A percentile compares a stretch with the other conserved stretches of the same genome.
Conservation (phyloP, 148 eudicot species). For the Rhododendron ovatum region DNA sequence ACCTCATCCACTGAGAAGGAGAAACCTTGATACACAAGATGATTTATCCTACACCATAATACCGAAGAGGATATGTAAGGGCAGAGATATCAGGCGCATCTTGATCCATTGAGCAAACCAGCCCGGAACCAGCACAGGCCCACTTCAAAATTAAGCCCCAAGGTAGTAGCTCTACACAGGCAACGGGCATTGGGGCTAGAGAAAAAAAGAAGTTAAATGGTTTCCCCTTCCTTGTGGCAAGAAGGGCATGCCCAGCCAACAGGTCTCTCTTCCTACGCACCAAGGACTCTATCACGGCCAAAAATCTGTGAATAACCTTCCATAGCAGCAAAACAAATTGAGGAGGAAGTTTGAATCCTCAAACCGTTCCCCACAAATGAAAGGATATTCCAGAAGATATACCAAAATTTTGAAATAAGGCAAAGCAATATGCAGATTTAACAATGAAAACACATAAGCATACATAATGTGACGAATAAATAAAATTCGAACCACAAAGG, state of each 20-base stretch:
- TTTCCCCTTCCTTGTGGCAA: not conserved
- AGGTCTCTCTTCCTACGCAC: not conserved
- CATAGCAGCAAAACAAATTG: not conserved
- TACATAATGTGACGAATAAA: not conserved
- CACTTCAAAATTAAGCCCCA: not conserved
- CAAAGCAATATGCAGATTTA: not conserved
- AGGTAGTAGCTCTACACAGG: not conserved
- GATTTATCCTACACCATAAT: no score
- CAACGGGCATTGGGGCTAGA: not conserved
- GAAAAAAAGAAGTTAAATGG: not conserved
- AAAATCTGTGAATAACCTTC: not conserved
- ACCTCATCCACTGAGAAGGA: no score
- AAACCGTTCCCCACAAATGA: not conserved
- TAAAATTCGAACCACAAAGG: not conserved
- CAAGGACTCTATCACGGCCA: not conserved
- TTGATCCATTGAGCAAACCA: no score
- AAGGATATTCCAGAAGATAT: not conserved
- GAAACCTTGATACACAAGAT: no score
- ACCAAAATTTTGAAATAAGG: not conserved
- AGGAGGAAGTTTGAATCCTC: not conserved
- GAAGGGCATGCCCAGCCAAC: not conserved
- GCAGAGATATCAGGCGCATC: no score
- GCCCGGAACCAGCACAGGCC: no score
- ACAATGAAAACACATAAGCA: not conserved
- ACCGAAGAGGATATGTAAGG: no score